phyloP scores from a whole-genome alignment of 129 eudicot species.

The Flaveria linearis region DNA sequence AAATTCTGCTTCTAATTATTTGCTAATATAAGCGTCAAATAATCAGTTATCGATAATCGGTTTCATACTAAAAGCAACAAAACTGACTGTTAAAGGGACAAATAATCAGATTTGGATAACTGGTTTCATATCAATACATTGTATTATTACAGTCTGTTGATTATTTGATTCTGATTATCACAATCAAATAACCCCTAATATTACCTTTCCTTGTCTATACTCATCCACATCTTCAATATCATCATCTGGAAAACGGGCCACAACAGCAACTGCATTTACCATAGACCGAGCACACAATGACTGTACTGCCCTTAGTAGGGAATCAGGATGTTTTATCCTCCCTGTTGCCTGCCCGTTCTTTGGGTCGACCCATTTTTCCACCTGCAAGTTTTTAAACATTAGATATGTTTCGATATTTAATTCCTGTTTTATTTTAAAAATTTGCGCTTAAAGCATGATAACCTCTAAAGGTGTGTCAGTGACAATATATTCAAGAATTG shows the following conservation, averaged over 20 bases:
- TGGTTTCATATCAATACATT: not conserved
- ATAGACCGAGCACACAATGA: constrained; percentile 46
- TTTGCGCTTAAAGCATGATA: not conserved
- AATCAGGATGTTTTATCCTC: constrained; percentile 79
- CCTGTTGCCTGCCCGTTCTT: constrained; percentile 87
- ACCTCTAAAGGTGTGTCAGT: constrained; percentile 85
- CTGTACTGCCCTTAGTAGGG: constrained; percentile 77
- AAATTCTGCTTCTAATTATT: not conserved
- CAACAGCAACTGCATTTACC: constrained; percentile 91
- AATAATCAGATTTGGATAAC: not conserved
- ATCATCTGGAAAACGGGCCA: constrained; percentile 97
- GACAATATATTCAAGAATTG: constrained; percentile 72
- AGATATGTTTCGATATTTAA: not conserved
- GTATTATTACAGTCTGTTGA: not conserved
- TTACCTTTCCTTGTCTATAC: constrained; percentile 88
- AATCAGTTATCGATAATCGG: not conserved
- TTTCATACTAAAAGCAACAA: not conserved
- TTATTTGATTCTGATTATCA: not conserved
- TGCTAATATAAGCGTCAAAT: not conserved
- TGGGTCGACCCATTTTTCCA: constrained; percentile 81
- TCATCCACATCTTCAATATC: constrained; percentile 68
- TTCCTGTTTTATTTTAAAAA: not conserved
- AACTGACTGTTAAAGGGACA: not conserved
- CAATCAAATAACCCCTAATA: not conserved
- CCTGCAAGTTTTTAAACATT: constrained; percentile 43